Conservation (phyloP, 2,329 filamentous ascomycete species). For the Venturia asperata region DNA sequence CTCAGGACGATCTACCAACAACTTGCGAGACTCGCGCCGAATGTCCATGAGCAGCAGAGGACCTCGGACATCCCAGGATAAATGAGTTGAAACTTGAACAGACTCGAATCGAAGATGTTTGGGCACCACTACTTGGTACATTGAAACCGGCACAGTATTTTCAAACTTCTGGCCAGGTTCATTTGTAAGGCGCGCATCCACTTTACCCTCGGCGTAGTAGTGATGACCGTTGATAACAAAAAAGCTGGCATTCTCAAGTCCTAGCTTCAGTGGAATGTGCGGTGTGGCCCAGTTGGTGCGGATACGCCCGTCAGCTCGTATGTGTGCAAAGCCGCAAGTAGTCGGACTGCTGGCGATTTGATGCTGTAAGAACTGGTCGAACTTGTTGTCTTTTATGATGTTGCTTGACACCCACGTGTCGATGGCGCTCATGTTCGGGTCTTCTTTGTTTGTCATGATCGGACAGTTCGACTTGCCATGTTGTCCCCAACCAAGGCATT, state of each 20-base stretch:
- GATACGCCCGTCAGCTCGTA: background rate
- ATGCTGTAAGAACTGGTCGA: background rate
- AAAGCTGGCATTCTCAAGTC: background rate
- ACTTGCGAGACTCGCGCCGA: background rate
- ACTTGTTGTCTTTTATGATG: too few species aligned
- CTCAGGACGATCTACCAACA: background rate
- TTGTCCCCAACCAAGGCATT: background rate
- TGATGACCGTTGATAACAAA: background rate
- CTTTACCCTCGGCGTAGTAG: background rate
- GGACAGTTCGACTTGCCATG: background rate
- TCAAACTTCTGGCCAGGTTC: too few species aligned
- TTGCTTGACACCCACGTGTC: background rate
- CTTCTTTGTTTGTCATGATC: background rate
- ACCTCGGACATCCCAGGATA: background rate
- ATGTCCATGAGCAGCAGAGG: background rate
- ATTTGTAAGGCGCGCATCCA: too few species aligned
- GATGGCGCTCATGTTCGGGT: background rate
- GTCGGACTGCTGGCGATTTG: background rate
- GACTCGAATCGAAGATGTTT: background rate
- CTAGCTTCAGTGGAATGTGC: background rate
- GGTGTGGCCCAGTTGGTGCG: background rate
- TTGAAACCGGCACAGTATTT: background rate
- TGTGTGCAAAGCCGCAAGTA: background rate
- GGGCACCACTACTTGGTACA: background rate
- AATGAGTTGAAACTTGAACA: background rate